A percentile compares a stretch with the other conserved stretches of the same genome.
Conservation (phyloP, 2,329 filamentous ascomycete species). For the Lasiodiplodia gonubiensis region DNA sequence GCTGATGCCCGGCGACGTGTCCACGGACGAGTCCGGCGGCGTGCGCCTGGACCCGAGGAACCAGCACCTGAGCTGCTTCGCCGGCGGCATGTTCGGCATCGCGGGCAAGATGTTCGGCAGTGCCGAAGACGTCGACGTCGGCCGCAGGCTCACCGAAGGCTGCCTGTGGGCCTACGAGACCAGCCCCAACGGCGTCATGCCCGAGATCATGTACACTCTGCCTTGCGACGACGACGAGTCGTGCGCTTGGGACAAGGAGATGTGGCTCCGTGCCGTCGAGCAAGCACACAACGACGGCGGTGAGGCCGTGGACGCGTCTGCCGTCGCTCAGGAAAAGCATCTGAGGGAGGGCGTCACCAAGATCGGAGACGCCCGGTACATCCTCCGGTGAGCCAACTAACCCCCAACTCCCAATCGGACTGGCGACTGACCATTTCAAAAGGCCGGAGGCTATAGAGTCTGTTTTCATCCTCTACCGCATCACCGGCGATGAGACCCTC, state of each 20-base stretch:
- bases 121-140: slow-evolving; percentile 60
- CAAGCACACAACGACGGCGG: background rate
- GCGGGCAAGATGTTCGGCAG: slow-evolving; percentile 63
- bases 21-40: slow-evolving; percentile 26
- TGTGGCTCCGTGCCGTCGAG: slow-evolving; percentile 52
- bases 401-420: background rate
- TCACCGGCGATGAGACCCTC: slow-evolving; percentile 59
- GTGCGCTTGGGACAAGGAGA: slow-evolving; percentile 61
- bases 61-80: slow-evolving; percentile 62
- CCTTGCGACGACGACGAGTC: slow-evolving; percentile 50
- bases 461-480: slow-evolving; percentile 65
- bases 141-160: slow-evolving; percentile 62
- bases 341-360: background rate
- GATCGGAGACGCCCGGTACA: background rate
- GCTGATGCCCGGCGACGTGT: slow-evolving; percentile 44
- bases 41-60: background rate
- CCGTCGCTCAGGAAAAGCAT: background rate
- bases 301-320: background rate
- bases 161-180: slow-evolving; percentile 67
- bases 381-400: background rate
- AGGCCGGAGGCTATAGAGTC: slow-evolving; percentile 64
- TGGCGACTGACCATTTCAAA: background rate
- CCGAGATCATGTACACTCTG: slow-evolving; percentile 61
- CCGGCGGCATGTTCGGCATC: slow-evolving; percentile 67
- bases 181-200: slow-evolving; percentile 65